Conservation (phyloP, 1,139 yeast species). For the Taphrina wiesneri region DNA sequence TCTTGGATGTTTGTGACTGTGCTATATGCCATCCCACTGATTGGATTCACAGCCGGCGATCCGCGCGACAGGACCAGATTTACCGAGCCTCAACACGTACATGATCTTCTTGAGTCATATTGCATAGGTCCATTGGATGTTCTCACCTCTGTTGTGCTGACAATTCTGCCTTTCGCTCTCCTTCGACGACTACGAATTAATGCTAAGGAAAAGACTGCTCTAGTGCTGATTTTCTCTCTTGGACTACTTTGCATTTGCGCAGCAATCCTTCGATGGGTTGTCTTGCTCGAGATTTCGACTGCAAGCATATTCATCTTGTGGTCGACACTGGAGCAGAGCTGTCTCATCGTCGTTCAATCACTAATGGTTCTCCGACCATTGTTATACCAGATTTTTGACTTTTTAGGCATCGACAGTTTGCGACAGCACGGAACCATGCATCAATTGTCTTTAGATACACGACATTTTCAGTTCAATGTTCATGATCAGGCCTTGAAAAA, state of each 20-base stretch:
- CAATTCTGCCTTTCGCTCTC: neutral
- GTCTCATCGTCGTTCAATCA: conserved; percentile 4
- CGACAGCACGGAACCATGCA: neutral
- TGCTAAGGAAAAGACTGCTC: neutral
- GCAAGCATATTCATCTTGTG: neutral
- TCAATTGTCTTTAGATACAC: neutral
- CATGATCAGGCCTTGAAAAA: neutral
- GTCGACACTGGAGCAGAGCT: conserved; percentile 6
- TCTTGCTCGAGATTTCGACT: neutral
- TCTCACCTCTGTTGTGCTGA: neutral
- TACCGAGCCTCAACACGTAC: neutral
- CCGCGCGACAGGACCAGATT: neutral
- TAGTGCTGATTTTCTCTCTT: neutral
- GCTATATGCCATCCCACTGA: neutral
- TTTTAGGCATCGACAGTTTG: neutral
- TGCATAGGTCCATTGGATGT: neutral
- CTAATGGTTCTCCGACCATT: conserved; percentile 10
- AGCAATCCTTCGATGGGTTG: neutral
- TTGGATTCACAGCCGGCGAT: neutral
- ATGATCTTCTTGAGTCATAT: neutral
- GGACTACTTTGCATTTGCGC: neutral
- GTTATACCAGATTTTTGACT: neutral
- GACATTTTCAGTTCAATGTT: neutral
- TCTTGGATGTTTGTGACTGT: neutral
- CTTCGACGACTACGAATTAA: neutral